Evolutionary conservation across 2,329 filamentous ascomycete genomes (phyloP), one percentile per base, ranked within the genome.

Genomic region (Colletotrichum tamarilloi): DNA sequence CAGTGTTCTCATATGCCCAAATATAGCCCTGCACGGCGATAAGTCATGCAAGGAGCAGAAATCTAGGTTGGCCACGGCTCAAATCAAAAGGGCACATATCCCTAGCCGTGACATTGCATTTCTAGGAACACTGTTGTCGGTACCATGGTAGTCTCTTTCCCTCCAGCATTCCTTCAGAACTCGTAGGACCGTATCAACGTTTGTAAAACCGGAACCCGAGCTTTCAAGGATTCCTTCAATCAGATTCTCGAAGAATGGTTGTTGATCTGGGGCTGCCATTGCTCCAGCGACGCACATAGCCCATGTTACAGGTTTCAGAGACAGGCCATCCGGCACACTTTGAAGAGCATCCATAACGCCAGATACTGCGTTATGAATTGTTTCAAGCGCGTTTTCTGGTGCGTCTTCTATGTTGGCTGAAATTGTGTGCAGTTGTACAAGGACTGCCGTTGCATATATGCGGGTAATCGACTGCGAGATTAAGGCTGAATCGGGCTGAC

Each of bases 251-350:
- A 74, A 73, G 4, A 68, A 73, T 12, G 22, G 8, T 22, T 63
- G 60, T 49, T 74, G 69, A 5, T 57, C 26, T 19, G 32, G 24
- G 9, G 16, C 46, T 11, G 73, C 73, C 56, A 73, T 57, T n/a
- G 65, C 49, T 12, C 73, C 73, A 6, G 64, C 68, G 5, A 69
- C 59, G 2, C 58, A 68, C 14, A 72, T 35, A 5, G 73, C 60
- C 73, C 73, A 74, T 5, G 69, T 32, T n/a, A 73, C 26, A 9
- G 65, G 60, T 53, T 66, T 68, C 14, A 74, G 46, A 16, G 60
- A 60, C 3, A 60, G 12, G 7, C 52, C 42, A 12, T 56, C 24
- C 0, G 60, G 73, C 14, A 72, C n/a, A 6, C 26, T 49, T 26
- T 65, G 32, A 24, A 74, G 26, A 19, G 65, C 46, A 22, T 62